Conservation (phyloP, 495 filamentous ascomycete genomes). For the Hypoxylon fuscum region DNA sequence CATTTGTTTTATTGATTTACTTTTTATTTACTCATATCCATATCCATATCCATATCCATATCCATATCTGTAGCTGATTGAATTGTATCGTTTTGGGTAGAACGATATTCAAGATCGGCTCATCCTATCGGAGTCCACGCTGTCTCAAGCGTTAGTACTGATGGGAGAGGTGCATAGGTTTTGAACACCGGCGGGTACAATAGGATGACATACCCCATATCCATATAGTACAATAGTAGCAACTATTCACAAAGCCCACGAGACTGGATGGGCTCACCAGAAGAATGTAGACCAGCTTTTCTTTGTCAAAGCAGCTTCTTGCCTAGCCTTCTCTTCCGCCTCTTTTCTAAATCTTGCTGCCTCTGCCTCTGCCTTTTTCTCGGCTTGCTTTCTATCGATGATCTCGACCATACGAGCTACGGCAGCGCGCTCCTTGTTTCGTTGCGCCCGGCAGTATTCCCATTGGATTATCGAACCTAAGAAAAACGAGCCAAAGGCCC, state of each 20-base stretch:
- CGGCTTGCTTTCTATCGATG: constrained; percentile 74
- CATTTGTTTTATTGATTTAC: constrained; percentile 21
- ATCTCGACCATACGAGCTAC: constrained; percentile 84
- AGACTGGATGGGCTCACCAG: constrained; percentile 50
- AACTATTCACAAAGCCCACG: neutral
- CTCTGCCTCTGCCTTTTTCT: constrained; percentile 64
- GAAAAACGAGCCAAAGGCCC: constrained; percentile 81
- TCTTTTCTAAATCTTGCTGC: constrained; percentile 60
- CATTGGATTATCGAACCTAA: constrained; percentile 70
- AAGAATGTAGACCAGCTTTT: constrained; percentile 62
- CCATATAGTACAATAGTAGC: constrained; percentile 16
- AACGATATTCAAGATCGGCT: neutral
- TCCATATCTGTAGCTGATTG: neutral
- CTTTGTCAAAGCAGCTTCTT: constrained; percentile 48
- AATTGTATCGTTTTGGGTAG: constrained; percentile 6
- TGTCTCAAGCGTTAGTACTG: constrained; percentile 2
- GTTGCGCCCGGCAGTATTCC: constrained; percentile 80
- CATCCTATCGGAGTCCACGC: neutral
- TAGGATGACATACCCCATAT: constrained; percentile 13
- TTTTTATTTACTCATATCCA: neutral
- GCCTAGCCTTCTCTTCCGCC: constrained; percentile 56
- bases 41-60: neutral
- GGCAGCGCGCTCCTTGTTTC: constrained; percentile 75
- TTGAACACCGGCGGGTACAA: neutral
- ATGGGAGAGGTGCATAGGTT: constrained; percentile 8